Percentiles rank a stretch among this genome's conserved stretches.
phyloP scores from a whole-genome alignment of 257 asterid genomes.

The Primulina huaijiensis region DNA sequence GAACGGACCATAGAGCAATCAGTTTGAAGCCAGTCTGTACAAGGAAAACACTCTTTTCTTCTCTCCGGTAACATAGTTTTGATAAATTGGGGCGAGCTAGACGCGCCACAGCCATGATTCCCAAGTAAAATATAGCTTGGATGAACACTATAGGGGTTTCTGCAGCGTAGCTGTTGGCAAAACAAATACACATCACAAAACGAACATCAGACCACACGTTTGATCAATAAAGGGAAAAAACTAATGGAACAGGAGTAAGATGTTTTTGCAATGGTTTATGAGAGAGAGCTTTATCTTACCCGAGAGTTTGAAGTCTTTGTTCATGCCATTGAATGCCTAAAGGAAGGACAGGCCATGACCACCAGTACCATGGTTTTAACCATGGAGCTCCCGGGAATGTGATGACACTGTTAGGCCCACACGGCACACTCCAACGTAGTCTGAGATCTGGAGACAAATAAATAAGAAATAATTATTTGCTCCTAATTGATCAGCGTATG shows the following conservation, averaged over 20 bases:
- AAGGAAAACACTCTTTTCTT: constrained; percentile 58
- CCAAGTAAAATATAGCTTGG: constrained; percentile 58
- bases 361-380: constrained; percentile 97
- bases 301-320: constrained; percentile 66
- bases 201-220: not conserved
- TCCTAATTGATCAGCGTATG: not conserved
- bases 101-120: constrained; percentile 58
- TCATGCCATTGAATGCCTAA: constrained; percentile 86
- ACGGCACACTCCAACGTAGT: constrained; percentile 86
- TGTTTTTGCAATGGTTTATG: not conserved
- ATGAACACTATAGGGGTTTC: constrained; percentile 63
- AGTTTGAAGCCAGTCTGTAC: constrained; percentile 61
- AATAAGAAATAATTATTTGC: not conserved
- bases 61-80: constrained; percentile 65
- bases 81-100: constrained; percentile 74
- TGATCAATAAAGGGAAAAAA: too few relatives aligned
- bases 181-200: not conserved
- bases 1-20: constrained; percentile 62
- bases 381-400: constrained; percentile 90
- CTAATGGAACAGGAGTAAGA: not conserved
- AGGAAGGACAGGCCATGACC: constrained; percentile 98
- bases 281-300: constrained; percentile 36
- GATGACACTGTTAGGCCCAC: constrained; percentile 85
- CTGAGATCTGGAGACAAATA: constrained; percentile 51
- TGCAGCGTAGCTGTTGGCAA: constrained; percentile 48